Base-by-base conservation (phyloP, 257 asterid species). In the Solanum chiquidenum region DNA sequence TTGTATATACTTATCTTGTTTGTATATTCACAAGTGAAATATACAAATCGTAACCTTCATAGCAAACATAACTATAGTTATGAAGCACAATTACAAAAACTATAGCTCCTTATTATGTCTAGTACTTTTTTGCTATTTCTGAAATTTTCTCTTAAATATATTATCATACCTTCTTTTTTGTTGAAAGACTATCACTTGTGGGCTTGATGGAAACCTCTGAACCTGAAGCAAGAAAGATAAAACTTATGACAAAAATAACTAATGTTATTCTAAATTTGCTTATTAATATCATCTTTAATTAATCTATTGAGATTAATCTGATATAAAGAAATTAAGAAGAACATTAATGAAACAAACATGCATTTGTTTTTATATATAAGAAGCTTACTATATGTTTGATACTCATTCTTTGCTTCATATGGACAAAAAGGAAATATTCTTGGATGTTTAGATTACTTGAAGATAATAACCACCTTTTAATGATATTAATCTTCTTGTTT, bases 331-430 rank as follows among this genome's bases (percentile, higher is more conserved):
- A 64, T 64, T 60, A 82, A 29, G 73, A 85, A 16, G 79, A 88
- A 82, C 69, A 79, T 12, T 69, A 14, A 69, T 69, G 76, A 35
- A 35, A 72, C 33, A 33, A 13, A 33, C 83, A 23, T n/a, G 46
- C 7, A 31, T 52, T 4, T 76, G 68, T 27, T 21, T 62, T 62
- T 89, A 11, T 74, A 40, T 37, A 71, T 37, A 58, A 23, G 40
- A 23, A 31, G 5, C 4, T 11, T 21, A 52, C 12, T 9, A 13
- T 25, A 13, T 46, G 4, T 74, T 87, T 60, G 34, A 44, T 34
- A 64, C 46, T 52, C 80, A 90, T 90, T 88, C 92, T 66, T 90
- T 88, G 74, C 92, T 88, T 90, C 77, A 33, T 42, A 86, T 64
- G 6, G 38, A 83, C 29, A 69, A 88, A 90, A 86, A 37, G 84